A percentile compares a stretch with the other conserved stretches of the same genome.
phyloP scores from a whole-genome alignment of 352 stramenopile genomes.

The Elongisporangium anandrum region DNA sequence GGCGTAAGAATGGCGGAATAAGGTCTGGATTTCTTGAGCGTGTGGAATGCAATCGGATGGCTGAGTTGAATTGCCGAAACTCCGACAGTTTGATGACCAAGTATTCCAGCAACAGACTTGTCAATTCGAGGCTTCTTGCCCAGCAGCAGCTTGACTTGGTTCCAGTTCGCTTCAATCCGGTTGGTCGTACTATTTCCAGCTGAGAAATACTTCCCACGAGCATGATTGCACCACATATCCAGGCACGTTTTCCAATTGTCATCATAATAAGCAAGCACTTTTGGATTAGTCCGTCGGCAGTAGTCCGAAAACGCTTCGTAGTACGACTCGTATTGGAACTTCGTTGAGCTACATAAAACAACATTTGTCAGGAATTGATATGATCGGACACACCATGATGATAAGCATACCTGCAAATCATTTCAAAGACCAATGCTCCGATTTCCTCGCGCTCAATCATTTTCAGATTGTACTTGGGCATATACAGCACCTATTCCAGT shows the following conservation, averaged over 20 bases:
- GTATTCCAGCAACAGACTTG: slow-evolving; percentile 9
- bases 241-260: slow-evolving; percentile 6
- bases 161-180: slow-evolving; percentile 16
- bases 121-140: slow-evolving; percentile 8
- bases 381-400: no score
- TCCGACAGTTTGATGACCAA: slow-evolving; percentile 12
- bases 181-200: slow-evolving; percentile 14
- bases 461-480: slow-evolving; percentile 8
- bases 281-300: not conserved
- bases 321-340: not conserved
- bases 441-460: slow-evolving; percentile 6
- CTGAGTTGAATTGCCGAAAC: not conserved
- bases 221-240: slow-evolving; percentile 12
- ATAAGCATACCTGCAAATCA: slow-evolving; percentile 6
- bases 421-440: slow-evolving; percentile 1
- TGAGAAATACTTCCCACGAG: slow-evolving; percentile 7
- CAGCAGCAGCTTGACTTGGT: slow-evolving; percentile 14
- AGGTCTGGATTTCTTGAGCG: no score
- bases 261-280: no score
- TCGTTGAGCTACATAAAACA: not conserved
- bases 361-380: no score
- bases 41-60: not conserved
- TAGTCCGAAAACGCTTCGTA: not conserved
- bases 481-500: slow-evolving; percentile 13
- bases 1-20: no score